These are phyloP conservation scores for Ciborinia camelliae DNA, from an alignment of 2,329 filamentous ascomycete species.

Conservation along the genomic window DNA sequence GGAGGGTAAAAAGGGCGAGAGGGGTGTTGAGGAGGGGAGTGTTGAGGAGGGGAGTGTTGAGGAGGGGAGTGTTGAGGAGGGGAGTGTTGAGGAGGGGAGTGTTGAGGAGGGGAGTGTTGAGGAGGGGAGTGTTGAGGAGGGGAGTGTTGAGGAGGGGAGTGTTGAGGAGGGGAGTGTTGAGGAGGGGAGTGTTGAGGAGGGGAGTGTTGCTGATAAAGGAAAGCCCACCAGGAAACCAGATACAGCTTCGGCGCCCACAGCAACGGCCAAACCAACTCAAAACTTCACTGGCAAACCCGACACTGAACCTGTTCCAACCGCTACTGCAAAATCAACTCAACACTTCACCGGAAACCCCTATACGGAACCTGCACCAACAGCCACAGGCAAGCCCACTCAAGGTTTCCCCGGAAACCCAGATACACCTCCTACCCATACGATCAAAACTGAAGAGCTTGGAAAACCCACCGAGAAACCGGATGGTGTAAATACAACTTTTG, in stretches of 20 bases:
- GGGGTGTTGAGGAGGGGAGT: not conserved
- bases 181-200: not conserved
- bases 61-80: not conserved
- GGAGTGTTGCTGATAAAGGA: not conserved
- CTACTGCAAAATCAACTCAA: not conserved
- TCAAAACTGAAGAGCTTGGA: too few species aligned
- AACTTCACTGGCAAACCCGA: not conserved
- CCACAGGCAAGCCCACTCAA: not conserved
- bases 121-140: too few species aligned
- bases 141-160: too few species aligned
- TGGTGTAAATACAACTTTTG: too few species aligned
- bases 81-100: too few species aligned
- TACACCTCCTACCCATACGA: too few species aligned
- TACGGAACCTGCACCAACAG: not conserved
- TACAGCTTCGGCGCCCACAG: too few species aligned
- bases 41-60: not conserved
- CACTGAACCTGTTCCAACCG: not conserved
- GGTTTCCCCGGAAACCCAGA: too few species aligned
- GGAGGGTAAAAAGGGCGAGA: not conserved
- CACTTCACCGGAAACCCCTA: not conserved
- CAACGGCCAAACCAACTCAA: too few species aligned
- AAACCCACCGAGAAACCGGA: too few species aligned
- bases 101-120: too few species aligned
- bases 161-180: too few species aligned
- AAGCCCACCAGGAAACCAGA: not conserved